A percentile compares a stretch with the other conserved stretches of the same genome.
Evolutionary conservation across 2,329 filamentous ascomycete species (phyloP).

Genomic region (Fusarium stilboides): DNA sequence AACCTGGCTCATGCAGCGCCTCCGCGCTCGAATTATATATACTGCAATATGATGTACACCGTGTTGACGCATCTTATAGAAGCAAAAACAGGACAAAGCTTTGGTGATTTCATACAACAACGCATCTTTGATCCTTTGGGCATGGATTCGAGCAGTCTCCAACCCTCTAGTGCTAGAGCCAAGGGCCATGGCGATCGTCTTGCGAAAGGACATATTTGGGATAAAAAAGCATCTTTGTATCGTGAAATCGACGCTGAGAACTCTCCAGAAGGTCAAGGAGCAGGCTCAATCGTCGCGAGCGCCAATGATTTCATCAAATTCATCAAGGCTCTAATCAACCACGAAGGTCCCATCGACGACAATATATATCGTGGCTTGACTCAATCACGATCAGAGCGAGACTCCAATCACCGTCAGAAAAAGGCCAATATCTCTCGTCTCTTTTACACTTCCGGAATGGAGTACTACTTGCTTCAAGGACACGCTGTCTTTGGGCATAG

Average conservation of each 20-base stretch:
- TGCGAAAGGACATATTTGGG: slow-evolving; percentile 28
- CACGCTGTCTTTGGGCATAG: slow-evolving; percentile 47
- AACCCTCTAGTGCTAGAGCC: not conserved
- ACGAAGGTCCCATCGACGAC: slow-evolving; percentile 43
- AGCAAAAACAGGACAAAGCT: not conserved
- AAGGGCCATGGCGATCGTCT: not conserved
- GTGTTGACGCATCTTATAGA: slow-evolving; percentile 10
- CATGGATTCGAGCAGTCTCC: slow-evolving; percentile 18
- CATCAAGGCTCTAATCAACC: slow-evolving; percentile 49
- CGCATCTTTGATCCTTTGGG: slow-evolving; percentile 1
- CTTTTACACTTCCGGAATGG: slow-evolving; percentile 47
- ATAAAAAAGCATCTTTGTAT: slow-evolving; percentile 7
- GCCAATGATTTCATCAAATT: slow-evolving; percentile 52
- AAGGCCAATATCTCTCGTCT: slow-evolving; percentile 15
- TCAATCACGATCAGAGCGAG: slow-evolving; percentile 34
- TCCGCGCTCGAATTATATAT: slow-evolving; percentile 6
- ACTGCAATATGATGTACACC: slow-evolving; percentile 36
- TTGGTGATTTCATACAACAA: not conserved
- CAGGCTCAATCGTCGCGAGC: slow-evolving; percentile 50
- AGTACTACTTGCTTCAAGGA: slow-evolving; percentile 42
- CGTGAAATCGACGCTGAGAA: slow-evolving; percentile 14
- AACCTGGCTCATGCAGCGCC: slow-evolving; percentile 10
- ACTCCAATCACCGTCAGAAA: slow-evolving; percentile 24
- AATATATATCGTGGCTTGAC: slow-evolving; percentile 45
- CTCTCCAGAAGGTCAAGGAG: slow-evolving; percentile 50